Conservation (phyloP, 73 alveolate genomes). For the Strombidium stylifer region DNA sequence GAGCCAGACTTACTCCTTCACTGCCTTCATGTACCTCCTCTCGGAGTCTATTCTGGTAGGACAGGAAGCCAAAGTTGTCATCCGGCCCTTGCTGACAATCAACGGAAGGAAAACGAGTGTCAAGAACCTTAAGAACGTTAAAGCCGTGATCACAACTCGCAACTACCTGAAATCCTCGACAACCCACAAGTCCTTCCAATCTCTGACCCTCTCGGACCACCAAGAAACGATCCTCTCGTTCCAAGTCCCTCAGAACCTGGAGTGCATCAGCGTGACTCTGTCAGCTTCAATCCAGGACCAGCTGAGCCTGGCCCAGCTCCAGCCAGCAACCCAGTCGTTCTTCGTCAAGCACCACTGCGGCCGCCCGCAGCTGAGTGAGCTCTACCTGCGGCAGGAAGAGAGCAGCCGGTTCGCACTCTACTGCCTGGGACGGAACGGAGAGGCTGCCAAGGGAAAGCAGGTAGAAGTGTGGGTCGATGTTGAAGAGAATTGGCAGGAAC, state of each 20-base stretch:
- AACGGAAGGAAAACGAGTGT: slow-evolving; percentile 25
- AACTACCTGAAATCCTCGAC: slow-evolving; percentile 26
- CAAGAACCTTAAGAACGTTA: slow-evolving; percentile 24
- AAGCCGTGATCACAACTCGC: slow-evolving; percentile 22
- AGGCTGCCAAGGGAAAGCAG: slow-evolving; percentile 18
- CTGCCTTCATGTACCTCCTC: slow-evolving; percentile 6
- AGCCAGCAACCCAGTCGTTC: not conserved
- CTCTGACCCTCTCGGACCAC: slow-evolving; percentile 6
- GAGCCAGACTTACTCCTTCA: slow-evolving; percentile 32
- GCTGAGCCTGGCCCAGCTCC: not conserved
- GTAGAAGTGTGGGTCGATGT: not conserved
- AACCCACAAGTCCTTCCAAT: slow-evolving; percentile 31
- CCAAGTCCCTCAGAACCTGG: slow-evolving; percentile 50
- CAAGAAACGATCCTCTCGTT: slow-evolving; percentile 22
- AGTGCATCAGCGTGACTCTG: not conserved
- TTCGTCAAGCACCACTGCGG: not conserved
- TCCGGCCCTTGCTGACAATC: slow-evolving; percentile 38
- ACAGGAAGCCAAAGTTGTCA: slow-evolving; percentile 33
- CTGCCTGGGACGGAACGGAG: slow-evolving; percentile 51
- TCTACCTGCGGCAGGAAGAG: slow-evolving; percentile 11
- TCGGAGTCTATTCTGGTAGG: slow-evolving; percentile 57
- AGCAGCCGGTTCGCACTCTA: slow-evolving; percentile 6
- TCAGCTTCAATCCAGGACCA: slow-evolving; percentile 6
- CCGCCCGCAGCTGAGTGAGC: slow-evolving; percentile 7
- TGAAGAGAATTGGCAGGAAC: not conserved